Base-by-base conservation (phyloP, 2,329 filamentous ascomycete genomes). In the Penicillium sp. region DNA sequence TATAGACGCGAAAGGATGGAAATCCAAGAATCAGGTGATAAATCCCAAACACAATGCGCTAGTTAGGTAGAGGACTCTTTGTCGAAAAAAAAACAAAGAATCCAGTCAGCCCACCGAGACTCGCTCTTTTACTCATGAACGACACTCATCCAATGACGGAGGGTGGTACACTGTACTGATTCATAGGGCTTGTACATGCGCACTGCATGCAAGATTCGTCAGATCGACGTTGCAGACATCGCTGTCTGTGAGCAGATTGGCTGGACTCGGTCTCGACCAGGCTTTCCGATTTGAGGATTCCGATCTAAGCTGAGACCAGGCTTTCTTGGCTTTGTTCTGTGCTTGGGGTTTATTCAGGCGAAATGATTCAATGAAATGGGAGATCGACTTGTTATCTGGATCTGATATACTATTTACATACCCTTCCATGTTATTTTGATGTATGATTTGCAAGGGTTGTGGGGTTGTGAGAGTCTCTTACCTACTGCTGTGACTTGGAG, bases 241-340 rank as follows among this genome's bases (percentile, higher is more conserved):
- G 25, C 31, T 22, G 34, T 33, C 16, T 30, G 25, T 12, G 38
- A 27, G 12, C 37, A 34, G 14, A 41, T 35, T 25, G 12, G 14
- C 37, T 31, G 30, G 27, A 11, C 34, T 27, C n/a, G 25, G 37
- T 22, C 29, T 27, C 37, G 25, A 41, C 49, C 44, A 38, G 44
- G 16, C 11, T 13, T 27, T 55, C 53, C 41, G 43, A 54, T 55
- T 55, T 41, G 53, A 41, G 9, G 25, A 49, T 54, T 51, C 13
- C 13, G 14, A 55, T 46, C 11, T 14, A 33, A 43, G 34, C 53
- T 16, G 34, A 28, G 41, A 33, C 28, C 18, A 18, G 16, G 22
- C 25, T 39, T 38, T 27, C 42, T 53, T 31, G 38, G 38, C 19
- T 14, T 46, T 22, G 19, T 33, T 38, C 11, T 7, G 13, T 44